phyloP scores from a whole-genome alignment of 1,284 basidiomycete genomes.

The Athelia psychrophila region DNA sequence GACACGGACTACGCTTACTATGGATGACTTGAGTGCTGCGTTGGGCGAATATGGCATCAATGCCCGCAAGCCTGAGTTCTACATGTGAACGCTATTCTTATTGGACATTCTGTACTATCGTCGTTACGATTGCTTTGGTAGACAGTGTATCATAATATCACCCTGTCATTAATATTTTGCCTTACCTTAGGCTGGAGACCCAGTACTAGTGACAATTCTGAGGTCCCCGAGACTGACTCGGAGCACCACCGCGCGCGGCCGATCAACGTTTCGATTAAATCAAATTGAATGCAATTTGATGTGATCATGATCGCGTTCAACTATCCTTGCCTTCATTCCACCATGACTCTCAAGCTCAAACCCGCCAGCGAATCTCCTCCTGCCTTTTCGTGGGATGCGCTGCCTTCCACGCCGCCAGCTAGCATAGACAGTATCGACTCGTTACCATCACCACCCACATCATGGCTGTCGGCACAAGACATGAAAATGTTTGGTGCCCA shows the following conservation, averaged over 20 bases:
- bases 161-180: too few species aligned
- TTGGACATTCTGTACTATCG: neutral
- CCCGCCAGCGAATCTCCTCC: conserved; percentile 36
- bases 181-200: too few species aligned
- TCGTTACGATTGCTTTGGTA: neutral
- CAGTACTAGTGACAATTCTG: too few species aligned
- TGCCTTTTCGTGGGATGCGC: conserved; percentile 58
- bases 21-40: conserved; percentile 95
- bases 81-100: conserved; percentile 43
- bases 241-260: too few species aligned
- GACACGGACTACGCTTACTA: conserved; percentile 93
- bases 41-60: conserved; percentile 95
- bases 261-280: too few species aligned
- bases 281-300: too few species aligned
- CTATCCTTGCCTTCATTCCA: conserved; percentile 3
- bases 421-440: conserved; percentile 25
- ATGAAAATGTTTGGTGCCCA: conserved; percentile 85
- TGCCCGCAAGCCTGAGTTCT: conserved; percentile 90
- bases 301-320: too few species aligned
- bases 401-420: conserved; percentile 33
- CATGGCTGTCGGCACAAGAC: conserved; percentile 79
- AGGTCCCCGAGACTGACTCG: too few species aligned
- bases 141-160: too few species aligned
- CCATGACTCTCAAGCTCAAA: conserved; percentile 61
- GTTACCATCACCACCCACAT: conserved; percentile 66